A percentile compares a stretch with the other conserved stretches of the same genome.
These are phyloP conservation scores for Wickerhamiella kurtzmanii DNA, from an alignment of 805 yeast genomes.

Conservation along the genomic window DNA sequence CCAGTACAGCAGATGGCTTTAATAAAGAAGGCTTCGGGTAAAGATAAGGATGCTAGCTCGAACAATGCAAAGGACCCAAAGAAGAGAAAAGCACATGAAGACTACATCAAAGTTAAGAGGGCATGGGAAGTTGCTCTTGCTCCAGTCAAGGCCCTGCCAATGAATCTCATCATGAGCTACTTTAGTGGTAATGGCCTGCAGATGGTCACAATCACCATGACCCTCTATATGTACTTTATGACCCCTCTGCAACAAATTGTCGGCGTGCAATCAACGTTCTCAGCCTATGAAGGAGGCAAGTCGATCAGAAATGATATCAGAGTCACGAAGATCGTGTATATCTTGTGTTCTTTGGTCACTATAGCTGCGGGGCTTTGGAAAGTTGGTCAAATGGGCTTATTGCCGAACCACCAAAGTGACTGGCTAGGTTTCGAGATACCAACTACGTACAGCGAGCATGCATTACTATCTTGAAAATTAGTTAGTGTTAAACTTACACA, in stretches of 20 bases:
- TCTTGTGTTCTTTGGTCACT: slow-evolving; percentile 37
- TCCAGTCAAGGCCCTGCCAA: slow-evolving; percentile 78
- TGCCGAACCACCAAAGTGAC: slow-evolving; percentile 77
- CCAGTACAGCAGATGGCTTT: slow-evolving; percentile 2
- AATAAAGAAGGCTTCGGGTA: not conserved
- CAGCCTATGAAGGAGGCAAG: slow-evolving; percentile 21
- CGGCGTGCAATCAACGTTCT: slow-evolving; percentile 42
- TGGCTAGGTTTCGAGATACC: slow-evolving; percentile 79
- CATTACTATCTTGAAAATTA: not conserved
- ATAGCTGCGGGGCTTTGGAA: slow-evolving; percentile 75
- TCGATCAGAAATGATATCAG: slow-evolving; percentile 19
- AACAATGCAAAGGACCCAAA: slow-evolving; percentile 3
- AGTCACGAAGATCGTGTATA: slow-evolving; percentile 35
- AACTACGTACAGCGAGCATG: slow-evolving; percentile 18
- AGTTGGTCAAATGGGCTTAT: slow-evolving; percentile 72
- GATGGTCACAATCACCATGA: slow-evolving; percentile 81
- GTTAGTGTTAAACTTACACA: not conserved
- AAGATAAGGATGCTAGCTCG: not conserved
- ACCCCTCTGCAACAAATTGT: slow-evolving; percentile 65
- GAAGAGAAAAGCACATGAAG: slow-evolving; percentile 14
- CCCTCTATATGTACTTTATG: slow-evolving; percentile 59
- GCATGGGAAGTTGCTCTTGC: slow-evolving; percentile 79
- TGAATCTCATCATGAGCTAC: slow-evolving; percentile 81
- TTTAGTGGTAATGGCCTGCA: slow-evolving; percentile 88
- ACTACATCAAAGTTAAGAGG: slow-evolving; percentile 32